Evolutionary conservation across 177 flowering plant species (phyloP).

Genomic region (Tripterygium wilfordii): DNA sequence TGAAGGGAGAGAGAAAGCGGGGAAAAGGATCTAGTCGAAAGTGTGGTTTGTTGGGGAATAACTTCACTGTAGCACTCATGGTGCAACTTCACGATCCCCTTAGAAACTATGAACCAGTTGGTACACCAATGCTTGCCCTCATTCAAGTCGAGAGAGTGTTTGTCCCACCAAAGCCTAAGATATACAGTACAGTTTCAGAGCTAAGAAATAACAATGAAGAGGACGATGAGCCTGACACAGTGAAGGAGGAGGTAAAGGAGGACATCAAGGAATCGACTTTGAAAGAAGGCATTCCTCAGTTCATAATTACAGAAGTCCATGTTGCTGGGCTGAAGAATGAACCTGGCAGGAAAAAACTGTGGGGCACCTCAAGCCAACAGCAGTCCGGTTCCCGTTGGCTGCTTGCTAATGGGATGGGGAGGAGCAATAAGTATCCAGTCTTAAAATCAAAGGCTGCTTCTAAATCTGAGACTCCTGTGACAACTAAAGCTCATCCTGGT

Average conservation of each 20-base stretch:
- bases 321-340: conserved; percentile 80
- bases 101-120: conserved; percentile 88
- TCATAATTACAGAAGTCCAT: conserved; percentile 72
- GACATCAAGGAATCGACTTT: conserved; percentile 22
- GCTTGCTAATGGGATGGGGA: conserved; percentile 88
- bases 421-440: conserved; percentile 62
- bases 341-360: conserved; percentile 58
- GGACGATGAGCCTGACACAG: conserved; percentile 39
- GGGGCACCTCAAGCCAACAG: conserved; percentile 71
- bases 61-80: conserved; percentile 89
- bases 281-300: conserved; percentile 54
- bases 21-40: conserved; percentile 49
- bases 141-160: conserved; percentile 89
- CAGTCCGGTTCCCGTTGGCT: conserved; percentile 97
- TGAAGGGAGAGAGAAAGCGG: conserved; percentile 43
- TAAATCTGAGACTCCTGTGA: conserved; percentile 33
- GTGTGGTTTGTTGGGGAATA: conserved; percentile 84
- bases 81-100: conserved; percentile 94
- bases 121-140: conserved; percentile 93
- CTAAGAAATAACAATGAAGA: conserved; percentile 33
- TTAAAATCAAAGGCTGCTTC: conserved; percentile 58
- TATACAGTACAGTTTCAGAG: conserved; percentile 50
- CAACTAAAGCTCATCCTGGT: conserved; percentile 50
- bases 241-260: conserved; percentile 22
- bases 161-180: conserved; percentile 77